phyloP scores from a whole-genome alignment of 2,329 filamentous ascomycete genomes.

The Fusarium paranaense region DNA sequence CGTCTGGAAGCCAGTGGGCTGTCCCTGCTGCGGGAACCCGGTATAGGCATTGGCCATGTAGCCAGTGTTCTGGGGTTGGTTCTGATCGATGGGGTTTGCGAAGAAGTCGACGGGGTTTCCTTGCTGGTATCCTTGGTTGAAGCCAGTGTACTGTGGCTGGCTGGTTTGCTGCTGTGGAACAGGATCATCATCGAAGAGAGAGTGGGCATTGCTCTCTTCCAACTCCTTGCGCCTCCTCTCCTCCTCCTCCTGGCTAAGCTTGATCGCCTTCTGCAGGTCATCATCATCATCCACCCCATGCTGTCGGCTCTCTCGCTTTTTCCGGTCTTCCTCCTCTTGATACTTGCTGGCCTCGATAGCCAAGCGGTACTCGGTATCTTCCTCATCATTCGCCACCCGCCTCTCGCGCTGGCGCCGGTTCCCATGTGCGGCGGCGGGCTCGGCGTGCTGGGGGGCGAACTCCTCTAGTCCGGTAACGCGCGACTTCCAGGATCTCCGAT shows the following conservation, averaged over 20 bases:
- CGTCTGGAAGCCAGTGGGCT: conserved; percentile 64
- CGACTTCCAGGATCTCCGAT: conserved; percentile 96
- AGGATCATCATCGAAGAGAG: conserved; percentile 88
- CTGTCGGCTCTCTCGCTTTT: conserved; percentile 74
- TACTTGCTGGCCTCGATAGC: conserved; percentile 95
- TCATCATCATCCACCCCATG: conserved; percentile 76
- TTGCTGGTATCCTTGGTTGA: conserved; percentile 98
- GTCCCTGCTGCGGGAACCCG: conserved; percentile 59
- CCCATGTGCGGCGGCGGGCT: conserved; percentile 40
- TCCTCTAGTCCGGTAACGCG: conserved; percentile 95
- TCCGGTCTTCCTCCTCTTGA: conserved; percentile 90
- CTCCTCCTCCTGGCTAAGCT: conserved; percentile 94
- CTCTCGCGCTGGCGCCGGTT: conserved; percentile 59
- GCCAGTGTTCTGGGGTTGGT: conserved; percentile 84
- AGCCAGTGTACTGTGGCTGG: conserved; percentile 85
- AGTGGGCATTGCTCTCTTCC: conserved; percentile 84
- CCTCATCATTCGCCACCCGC: conserved; percentile 74
- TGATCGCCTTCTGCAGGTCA: conserved; percentile 93
- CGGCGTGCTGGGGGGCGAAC: conserved; percentile 63
- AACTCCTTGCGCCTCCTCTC: conserved; percentile 87
- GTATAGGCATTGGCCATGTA: conserved; percentile 69
- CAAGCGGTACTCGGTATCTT: conserved; percentile 89
- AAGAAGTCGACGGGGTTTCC: conserved; percentile 97
- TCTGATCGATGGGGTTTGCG: conserved; percentile 88
- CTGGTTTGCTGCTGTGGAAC: conserved; percentile 61